A percentile compares a stretch with the other conserved stretches of the same genome.
Evolutionary conservation across 352 stramenopile genomes (phyloP).

Genomic region (Pythium volutum): DNA sequence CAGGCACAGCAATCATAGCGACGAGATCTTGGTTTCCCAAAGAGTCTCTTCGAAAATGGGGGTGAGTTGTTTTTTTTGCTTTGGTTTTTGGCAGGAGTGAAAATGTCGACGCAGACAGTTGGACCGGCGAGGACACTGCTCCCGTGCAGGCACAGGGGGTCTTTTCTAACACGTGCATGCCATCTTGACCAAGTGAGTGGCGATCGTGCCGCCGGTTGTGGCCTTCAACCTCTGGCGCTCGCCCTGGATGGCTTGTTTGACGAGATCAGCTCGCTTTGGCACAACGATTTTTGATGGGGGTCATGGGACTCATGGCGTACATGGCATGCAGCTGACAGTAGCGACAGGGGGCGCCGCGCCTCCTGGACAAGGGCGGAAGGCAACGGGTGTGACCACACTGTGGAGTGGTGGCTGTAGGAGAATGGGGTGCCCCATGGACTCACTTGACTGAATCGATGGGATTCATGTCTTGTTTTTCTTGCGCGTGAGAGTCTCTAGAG

Average conservation of each 20-base stretch:
- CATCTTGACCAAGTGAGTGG: not conserved
- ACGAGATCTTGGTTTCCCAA: not conserved
- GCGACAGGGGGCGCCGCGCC: not conserved
- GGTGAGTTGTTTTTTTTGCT: too few relatives aligned
- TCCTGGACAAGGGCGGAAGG: not conserved
- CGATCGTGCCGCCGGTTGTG: not conserved
- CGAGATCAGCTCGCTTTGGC: too few relatives aligned
- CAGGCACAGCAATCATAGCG: not conserved
- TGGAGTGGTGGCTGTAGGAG: not conserved
- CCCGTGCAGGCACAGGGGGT: not conserved
- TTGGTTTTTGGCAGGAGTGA: not conserved
- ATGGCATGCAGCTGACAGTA: not conserved
- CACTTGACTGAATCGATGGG: slow-evolving; percentile 1
- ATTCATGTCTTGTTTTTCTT: not conserved
- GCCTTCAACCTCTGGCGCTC: too few relatives aligned
- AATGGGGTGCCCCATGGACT: not conserved
- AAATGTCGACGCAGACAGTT: not conserved
- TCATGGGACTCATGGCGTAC: too few relatives aligned
- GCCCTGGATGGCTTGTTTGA: too few relatives aligned
- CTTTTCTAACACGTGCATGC: not conserved
- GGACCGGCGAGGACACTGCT: not conserved
- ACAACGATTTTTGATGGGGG: too few relatives aligned
- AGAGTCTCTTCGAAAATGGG: not conserved
- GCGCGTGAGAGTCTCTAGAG: not conserved
- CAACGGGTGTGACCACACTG: not conserved